Conservation (phyloP, 768 basidiomycete species). For the Suillus plorans region DNA sequence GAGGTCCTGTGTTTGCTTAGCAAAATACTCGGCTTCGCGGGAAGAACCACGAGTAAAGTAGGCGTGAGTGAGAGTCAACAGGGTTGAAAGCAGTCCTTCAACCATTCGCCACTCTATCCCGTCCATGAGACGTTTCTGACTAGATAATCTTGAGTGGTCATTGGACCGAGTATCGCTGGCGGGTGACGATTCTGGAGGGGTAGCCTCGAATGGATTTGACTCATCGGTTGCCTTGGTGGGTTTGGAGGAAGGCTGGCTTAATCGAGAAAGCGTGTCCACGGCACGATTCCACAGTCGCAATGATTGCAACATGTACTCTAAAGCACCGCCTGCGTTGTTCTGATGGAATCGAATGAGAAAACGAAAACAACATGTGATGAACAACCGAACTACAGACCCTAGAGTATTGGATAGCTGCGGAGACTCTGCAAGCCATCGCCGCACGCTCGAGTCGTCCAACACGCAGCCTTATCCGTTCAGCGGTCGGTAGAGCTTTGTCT, state of each 20-base stretch:
- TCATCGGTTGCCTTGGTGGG: conserved; percentile 30
- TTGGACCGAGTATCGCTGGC: conserved; percentile 41
- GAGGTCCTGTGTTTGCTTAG: conserved; percentile 72
- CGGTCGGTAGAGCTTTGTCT: conserved; percentile 50
- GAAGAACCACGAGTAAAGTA: conserved; percentile 78
- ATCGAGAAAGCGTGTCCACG: conserved; percentile 61
- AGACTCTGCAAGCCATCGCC: conserved; percentile 70
- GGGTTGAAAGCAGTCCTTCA: conserved; percentile 64
- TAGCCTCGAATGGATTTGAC: conserved; percentile 59
- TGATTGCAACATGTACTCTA: conserved; percentile 64
- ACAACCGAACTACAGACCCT: conserved; percentile 43
- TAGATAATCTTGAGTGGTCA: conserved; percentile 23
- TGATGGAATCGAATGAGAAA: conserved; percentile 24
- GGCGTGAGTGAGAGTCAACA: conserved; percentile 62
- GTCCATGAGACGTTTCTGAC: conserved; percentile 36
- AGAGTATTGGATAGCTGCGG: conserved; percentile 65
- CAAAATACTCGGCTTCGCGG: conserved; percentile 83
- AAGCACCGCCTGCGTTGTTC: conserved; percentile 59
- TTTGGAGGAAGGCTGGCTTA: conserved; percentile 40
- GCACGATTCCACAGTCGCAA: conserved; percentile 83
- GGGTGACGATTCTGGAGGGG: conserved; percentile 14
- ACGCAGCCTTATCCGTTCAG: conserved; percentile 57
- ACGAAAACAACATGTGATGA: conserved; percentile 1
- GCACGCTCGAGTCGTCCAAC: conserved; percentile 63
- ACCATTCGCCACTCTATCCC: conserved; percentile 76